A percentile compares a stretch with the other conserved stretches of the same genome.
These are phyloP conservation scores for Paratinospora sagittata DNA, from an alignment of 164 flowering plant species.

Conservation along the genomic window DNA sequence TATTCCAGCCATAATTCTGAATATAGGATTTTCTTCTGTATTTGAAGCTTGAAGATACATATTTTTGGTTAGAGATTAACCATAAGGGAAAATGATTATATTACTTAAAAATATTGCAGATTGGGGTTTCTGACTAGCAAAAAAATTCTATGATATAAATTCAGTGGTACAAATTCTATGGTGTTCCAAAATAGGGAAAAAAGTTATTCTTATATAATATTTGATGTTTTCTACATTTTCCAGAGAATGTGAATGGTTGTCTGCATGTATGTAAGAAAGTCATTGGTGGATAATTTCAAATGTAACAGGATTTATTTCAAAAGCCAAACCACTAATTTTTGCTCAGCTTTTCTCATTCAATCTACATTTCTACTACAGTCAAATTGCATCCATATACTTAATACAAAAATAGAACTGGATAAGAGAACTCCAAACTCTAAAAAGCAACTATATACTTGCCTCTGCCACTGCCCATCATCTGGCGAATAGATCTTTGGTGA, in stretches of 20 bases:
- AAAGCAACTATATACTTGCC: constrained; percentile 11
- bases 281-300: background rate
- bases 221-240: background rate
- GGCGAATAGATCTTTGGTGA: constrained; percentile 23
- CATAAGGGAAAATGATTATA: too few species aligned
- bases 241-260: too few species aligned
- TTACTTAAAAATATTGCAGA: too few species aligned
- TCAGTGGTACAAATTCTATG: too few species aligned
- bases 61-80: too few species aligned
- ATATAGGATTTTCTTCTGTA: too few species aligned
- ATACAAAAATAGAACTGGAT: background rate
- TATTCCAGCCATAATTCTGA: too few species aligned
- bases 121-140: too few species aligned
- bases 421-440: background rate
- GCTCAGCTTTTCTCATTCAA: background rate
- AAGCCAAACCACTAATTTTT: background rate
- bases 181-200: too few species aligned
- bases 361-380: background rate
- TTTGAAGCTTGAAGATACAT: too few species aligned
- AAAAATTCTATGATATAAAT: too few species aligned
- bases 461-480: constrained; percentile 35
- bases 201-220: too few species aligned
- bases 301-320: background rate
- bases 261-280: background rate
- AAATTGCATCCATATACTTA: background rate